phyloP scores from a whole-genome alignment of 176 grass and related monocot genomes.

The Phoenix dactylifera region DNA sequence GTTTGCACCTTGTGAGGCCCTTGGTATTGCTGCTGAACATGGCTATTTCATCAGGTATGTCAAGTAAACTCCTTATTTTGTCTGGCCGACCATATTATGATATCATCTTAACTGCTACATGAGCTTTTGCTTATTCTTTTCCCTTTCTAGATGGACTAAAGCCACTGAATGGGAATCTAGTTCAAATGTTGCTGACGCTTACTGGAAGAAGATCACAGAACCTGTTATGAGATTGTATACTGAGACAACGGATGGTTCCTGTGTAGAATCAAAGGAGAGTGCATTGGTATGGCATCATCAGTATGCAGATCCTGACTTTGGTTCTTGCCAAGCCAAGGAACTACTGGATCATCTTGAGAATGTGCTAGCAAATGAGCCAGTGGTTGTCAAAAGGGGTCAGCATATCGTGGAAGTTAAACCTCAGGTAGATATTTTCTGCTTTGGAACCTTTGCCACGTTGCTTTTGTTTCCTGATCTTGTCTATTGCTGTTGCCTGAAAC shows the following conservation, averaged over 20 bases:
- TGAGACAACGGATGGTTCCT: constrained; percentile 65
- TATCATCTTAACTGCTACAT: background rate
- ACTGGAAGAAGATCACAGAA: constrained; percentile 65
- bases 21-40: constrained; percentile 86
- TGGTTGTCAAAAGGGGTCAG: constrained; percentile 81
- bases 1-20: constrained; percentile 75
- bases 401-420: constrained; percentile 90
- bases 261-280: constrained; percentile 67
- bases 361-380: constrained; percentile 88
- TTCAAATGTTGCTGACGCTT: constrained; percentile 30
- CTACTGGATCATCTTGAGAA: constrained; percentile 84
- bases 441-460: constrained; percentile 8
- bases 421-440: constrained; percentile 43
- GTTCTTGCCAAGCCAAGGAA: constrained; percentile 89
- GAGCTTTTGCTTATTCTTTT: background rate
- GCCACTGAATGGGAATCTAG: constrained; percentile 57
- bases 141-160: constrained; percentile 52
- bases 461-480: background rate
- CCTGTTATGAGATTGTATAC: constrained; percentile 72
- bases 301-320: constrained; percentile 82
- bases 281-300: constrained; percentile 89
- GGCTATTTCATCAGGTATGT: constrained; percentile 85
- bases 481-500: background rate
- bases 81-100: background rate
- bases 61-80: background rate